These are phyloP conservation scores for Ascobolus immersus DNA, from an alignment of 495 filamentous ascomycete species.

Conservation along the genomic window DNA sequence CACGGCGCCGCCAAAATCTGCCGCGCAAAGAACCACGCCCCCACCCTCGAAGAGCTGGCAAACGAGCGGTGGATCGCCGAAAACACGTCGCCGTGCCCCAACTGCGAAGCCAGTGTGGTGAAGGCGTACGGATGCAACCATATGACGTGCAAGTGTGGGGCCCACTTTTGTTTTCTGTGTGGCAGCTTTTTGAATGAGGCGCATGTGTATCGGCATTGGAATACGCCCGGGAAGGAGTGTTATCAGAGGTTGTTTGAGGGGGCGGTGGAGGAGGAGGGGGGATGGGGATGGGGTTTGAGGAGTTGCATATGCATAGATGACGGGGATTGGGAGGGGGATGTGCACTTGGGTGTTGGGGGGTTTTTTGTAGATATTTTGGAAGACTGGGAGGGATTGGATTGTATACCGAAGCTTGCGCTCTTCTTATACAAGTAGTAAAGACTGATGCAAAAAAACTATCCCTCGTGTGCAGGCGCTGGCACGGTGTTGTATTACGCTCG, in stretches of 20 bases:
- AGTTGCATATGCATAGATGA: background rate
- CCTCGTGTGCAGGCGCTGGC: too few relatives aligned
- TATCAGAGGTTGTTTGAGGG: constrained; percentile 71
- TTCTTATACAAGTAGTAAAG: too few relatives aligned
- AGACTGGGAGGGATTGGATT: background rate
- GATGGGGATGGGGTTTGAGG: constrained; percentile 18
- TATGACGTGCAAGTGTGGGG: constrained; percentile 76
- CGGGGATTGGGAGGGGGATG: background rate
- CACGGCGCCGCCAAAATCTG: constrained; percentile 54
- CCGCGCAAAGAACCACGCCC: constrained; percentile 33
- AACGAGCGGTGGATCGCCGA: constrained; percentile 52
- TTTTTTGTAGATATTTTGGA: background rate
- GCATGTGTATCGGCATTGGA: constrained; percentile 81
- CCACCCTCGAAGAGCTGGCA: constrained; percentile 61
- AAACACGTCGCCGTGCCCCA: constrained; percentile 76
- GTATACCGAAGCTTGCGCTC: too few relatives aligned
- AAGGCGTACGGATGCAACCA: constrained; percentile 94
- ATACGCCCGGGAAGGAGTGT: constrained; percentile 36
- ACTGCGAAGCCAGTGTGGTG: constrained; percentile 58
- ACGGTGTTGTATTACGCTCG: too few relatives aligned
- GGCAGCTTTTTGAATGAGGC: constrained; percentile 51
- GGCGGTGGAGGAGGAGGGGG: constrained; percentile 57
- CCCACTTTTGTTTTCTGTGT: constrained; percentile 94
- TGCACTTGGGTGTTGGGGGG: background rate
- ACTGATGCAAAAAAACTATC: too few relatives aligned